These are phyloP conservation scores for Ophidiomyces ophidiicola DNA, from an alignment of 2,329 filamentous ascomycete species.

Conservation along the genomic window DNA sequence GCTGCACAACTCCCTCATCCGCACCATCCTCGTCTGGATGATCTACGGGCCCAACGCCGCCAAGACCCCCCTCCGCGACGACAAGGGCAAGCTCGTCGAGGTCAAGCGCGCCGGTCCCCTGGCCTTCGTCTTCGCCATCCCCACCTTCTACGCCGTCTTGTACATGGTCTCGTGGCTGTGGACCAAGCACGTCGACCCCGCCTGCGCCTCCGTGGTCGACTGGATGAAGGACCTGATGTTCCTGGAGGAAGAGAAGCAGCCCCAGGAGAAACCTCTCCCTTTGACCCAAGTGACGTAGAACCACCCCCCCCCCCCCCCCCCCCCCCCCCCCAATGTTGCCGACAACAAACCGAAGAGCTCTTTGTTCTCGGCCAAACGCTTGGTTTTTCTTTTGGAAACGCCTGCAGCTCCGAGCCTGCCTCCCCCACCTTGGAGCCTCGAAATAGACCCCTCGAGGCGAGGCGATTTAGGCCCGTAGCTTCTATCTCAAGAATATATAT, in stretches of 20 bases:
- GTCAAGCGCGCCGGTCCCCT: slow-evolving; percentile 6
- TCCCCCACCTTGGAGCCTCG: too few relatives aligned
- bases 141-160: slow-evolving; percentile 14
- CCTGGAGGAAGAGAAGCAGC: slow-evolving; percentile 12
- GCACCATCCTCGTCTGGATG: slow-evolving; percentile 20
- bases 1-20: slow-evolving; percentile 21
- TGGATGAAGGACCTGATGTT: slow-evolving; percentile 15
- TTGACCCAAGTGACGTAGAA: slow-evolving; percentile 8
- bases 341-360: too few relatives aligned
- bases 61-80: slow-evolving; percentile 10
- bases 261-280: slow-evolving; percentile 13
- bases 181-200: slow-evolving; percentile 15
- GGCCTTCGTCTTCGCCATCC: slow-evolving; percentile 15
- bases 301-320: too few relatives aligned
- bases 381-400: too few relatives aligned
- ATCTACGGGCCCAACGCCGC: slow-evolving; percentile 15
- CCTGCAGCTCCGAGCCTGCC: too few relatives aligned
- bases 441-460: too few relatives aligned
- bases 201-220: slow-evolving; percentile 14
- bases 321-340: too few relatives aligned
- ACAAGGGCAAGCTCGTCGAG: slow-evolving; percentile 10
- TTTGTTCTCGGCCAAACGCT: too few relatives aligned
- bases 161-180: slow-evolving; percentile 15
- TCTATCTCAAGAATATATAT: too few relatives aligned
- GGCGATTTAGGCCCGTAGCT: too few relatives aligned